phyloP scores from a whole-genome alignment of 306 rosid genomes.

The Coriaria nepalensis region DNA sequence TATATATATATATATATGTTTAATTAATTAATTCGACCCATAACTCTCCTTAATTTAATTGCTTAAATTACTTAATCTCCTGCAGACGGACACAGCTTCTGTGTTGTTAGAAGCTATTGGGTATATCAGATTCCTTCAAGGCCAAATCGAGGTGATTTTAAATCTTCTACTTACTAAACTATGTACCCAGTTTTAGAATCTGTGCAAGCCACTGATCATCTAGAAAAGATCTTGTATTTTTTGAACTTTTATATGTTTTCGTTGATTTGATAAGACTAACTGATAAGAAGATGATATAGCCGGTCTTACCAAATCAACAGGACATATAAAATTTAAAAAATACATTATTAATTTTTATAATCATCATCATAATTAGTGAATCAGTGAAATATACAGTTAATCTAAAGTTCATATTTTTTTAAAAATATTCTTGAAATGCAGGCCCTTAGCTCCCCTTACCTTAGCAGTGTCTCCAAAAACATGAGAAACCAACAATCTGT shows the following conservation, averaged over 20 bases:
- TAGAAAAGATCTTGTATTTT: constrained; percentile 17
- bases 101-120: constrained; percentile 82
- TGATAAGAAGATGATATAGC: no score
- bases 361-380: no score
- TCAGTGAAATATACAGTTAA: no score
- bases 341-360: no score
- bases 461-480: constrained; percentile 41
- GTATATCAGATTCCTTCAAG: constrained; percentile 71
- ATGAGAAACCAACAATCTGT: constrained; percentile 47
- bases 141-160: constrained; percentile 80
- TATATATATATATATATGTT: no score
- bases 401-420: no score
- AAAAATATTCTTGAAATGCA: constrained; percentile 15
- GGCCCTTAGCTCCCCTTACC: constrained; percentile 73
- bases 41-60: no score
- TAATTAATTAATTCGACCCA: no score
- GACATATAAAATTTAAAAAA: no score
- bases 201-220: constrained; percentile 17
- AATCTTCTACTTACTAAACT: not conserved
- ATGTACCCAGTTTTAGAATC: not conserved
- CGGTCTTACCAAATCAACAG: no score
- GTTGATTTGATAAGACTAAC: constrained; percentile 16
- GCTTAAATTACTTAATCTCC: no score
- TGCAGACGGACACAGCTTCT: constrained; percentile 99
- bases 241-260: constrained; percentile 21